phyloP scores from a whole-genome alignment of 176 grass and related monocot genomes.

The Bolboschoenus planiculmis region DNA sequence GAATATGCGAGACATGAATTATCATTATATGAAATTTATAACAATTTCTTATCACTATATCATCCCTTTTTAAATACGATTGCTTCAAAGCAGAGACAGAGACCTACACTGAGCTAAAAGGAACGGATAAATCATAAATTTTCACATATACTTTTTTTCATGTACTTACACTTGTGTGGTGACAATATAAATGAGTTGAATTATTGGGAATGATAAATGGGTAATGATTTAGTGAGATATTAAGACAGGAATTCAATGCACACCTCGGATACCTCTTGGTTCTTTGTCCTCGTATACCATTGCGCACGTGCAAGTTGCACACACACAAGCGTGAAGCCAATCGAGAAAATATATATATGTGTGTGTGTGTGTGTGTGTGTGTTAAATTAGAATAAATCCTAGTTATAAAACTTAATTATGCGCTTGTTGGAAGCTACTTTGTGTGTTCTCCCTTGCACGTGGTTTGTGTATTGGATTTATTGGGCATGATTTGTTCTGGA shows the following conservation, averaged over 20 bases:
- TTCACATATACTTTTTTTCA: neutral
- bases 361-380: no score
- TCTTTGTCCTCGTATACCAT: neutral
- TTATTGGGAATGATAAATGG: neutral
- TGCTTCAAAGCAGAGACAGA: neutral
- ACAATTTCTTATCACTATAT: no score
- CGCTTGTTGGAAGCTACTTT: neutral
- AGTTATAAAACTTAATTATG: neutral
- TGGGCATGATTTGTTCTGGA: neutral
- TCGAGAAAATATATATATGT: neutral
- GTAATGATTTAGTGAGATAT: neutral
- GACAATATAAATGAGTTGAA: neutral
- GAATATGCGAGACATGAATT: no score
- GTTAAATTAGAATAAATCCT: neutral
- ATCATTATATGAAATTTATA: no score
- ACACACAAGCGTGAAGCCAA: neutral
- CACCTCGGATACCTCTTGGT: neutral
- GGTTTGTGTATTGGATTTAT: neutral
- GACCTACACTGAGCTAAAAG: neutral
- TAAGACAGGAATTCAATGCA: constrained; percentile 16
- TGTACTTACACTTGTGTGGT: neutral
- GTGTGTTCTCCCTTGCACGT: neutral
- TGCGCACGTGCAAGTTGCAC: neutral
- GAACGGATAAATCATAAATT: neutral
- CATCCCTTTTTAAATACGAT: neutral